Base-by-base conservation (phyloP, 2,329 filamentous ascomycete species). In the Coleophoma crateriformis region DNA sequence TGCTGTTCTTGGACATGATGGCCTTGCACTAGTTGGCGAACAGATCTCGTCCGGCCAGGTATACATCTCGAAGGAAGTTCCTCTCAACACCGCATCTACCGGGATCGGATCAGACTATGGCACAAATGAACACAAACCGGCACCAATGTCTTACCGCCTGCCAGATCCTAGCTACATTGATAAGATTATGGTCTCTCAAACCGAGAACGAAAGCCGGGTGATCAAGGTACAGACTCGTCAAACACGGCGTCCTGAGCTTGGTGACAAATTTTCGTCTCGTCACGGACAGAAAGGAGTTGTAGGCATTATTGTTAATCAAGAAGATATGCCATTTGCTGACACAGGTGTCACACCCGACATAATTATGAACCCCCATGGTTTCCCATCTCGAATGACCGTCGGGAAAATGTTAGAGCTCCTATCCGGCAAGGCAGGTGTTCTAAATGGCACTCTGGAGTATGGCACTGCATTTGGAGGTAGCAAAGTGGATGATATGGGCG, bases 361-460 rank as follows among this genome's bases (percentile, higher is more conserved):
- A 58, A 99, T 99, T 81, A 99, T 99, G 94, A 99, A 99, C 74
- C 94, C 95, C 0, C 94, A 99, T 72, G 94, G 94, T 84, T 99
- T 99, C 78, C 94, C 94, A 1, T 97, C 92, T 33, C 94, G 94
- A 68, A 99, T 99, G 94, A 99, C 94, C 48, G 94, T 99, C 54
- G 94, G 94, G 33, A 99, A 99, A 70, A 87, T 99, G 76, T 81
- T 99, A 46, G 94, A 99, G 67, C 88, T 96, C 41, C 77, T 99
- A 14, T 90, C 91, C 0, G 94, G 94, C 56, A 99, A 99, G 70
- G 94, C 94, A 0, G 90, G 91, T 12, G 84, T 99, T 2, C 70
- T 99, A 4, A 81, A 85, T 51, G 94, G 94, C 4, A 84, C 86
- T 7, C 85, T 90, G 53, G 87, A 95, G 62, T 96, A 96, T 67